Evolutionary conservation across 2,329 filamentous ascomycete genomes (phyloP).

Genomic region (Parastagonospora nodorum): DNA sequence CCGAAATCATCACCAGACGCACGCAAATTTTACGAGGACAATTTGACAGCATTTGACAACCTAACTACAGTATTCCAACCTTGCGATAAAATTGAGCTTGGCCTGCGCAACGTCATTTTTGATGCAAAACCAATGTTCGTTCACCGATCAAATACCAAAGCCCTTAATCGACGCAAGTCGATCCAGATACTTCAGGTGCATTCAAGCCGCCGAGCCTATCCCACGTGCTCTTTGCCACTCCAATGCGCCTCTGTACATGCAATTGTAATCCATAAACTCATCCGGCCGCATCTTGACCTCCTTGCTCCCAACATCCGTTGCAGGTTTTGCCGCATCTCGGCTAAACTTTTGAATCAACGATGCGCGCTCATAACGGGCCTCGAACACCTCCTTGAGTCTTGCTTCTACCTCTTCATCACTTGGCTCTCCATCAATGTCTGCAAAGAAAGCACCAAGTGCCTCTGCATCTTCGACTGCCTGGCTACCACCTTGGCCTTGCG

Average conservation of each 20-base stretch:
- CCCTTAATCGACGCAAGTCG: too few species aligned
- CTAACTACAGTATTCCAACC: too few species aligned
- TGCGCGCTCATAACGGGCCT: constrained; percentile 41
- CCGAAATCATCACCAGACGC: too few species aligned
- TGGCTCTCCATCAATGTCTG: constrained; percentile 11
- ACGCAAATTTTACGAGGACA: too few species aligned
- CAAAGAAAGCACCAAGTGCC: constrained; percentile 43
- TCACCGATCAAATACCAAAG: too few species aligned
- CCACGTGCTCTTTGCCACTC: constrained; percentile 33
- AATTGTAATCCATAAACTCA: constrained; percentile 53
- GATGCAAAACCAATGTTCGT: too few species aligned
- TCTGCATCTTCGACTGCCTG: constrained; percentile 63
- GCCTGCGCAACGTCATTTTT: too few species aligned
- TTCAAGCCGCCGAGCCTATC: background rate
- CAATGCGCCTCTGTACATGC: constrained; percentile 42
- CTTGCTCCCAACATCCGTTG: constrained; percentile 38
- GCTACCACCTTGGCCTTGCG: constrained; percentile 60
- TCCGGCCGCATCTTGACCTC: constrained; percentile 46
- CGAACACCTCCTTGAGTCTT: constrained; percentile 13
- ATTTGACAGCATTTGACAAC: too few species aligned
- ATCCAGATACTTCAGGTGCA: too few species aligned
- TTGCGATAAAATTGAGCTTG: too few species aligned
- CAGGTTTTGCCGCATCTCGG: constrained; percentile 50
- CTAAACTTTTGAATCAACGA: constrained; percentile 51
- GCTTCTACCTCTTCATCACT: constrained; percentile 23